These are phyloP conservation scores for Talaromyces sp. DNA, from an alignment of 2,329 filamentous ascomycete genomes.

Conservation along the genomic window DNA sequence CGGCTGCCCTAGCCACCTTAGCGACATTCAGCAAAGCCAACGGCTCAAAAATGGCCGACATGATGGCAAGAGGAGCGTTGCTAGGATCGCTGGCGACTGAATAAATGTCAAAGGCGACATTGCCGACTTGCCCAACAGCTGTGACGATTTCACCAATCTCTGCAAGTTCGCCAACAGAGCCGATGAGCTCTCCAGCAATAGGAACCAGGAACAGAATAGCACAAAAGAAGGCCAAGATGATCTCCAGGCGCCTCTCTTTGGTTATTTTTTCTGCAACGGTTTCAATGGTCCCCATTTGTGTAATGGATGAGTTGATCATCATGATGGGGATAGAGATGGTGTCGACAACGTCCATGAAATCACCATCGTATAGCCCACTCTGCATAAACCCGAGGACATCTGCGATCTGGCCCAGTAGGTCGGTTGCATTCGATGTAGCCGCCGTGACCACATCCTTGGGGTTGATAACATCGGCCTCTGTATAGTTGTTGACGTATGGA, in stretches of 20 bases:
- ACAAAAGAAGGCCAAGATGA: not conserved
- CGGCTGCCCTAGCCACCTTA: not conserved
- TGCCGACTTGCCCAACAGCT: not conserved
- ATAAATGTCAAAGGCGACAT: not conserved
- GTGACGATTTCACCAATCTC: not conserved
- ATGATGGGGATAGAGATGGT: conserved; percentile 4
- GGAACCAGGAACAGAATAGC: not conserved
- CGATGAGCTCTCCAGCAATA: not conserved
- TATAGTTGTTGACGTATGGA: not conserved
- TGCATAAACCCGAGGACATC: not conserved
- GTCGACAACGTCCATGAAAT: not conserved
- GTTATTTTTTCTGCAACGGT: not conserved
- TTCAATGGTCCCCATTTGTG: conserved; percentile 4
- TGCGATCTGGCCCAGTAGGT: not conserved
- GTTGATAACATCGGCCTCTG: not conserved
- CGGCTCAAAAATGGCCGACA: not conserved
- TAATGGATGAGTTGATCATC: conserved; percentile 5
- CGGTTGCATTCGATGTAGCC: not conserved
- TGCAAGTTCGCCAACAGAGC: not conserved
- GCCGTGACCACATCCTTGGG: not conserved
- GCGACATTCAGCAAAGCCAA: not conserved
- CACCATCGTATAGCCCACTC: not conserved
- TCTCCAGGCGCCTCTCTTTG: not conserved
- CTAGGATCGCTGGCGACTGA: not conserved
- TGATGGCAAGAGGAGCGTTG: not conserved